These are phyloP conservation scores for Dissoconium aciculare DNA, from an alignment of 2,329 filamentous ascomycete genomes.

Conservation along the genomic window DNA sequence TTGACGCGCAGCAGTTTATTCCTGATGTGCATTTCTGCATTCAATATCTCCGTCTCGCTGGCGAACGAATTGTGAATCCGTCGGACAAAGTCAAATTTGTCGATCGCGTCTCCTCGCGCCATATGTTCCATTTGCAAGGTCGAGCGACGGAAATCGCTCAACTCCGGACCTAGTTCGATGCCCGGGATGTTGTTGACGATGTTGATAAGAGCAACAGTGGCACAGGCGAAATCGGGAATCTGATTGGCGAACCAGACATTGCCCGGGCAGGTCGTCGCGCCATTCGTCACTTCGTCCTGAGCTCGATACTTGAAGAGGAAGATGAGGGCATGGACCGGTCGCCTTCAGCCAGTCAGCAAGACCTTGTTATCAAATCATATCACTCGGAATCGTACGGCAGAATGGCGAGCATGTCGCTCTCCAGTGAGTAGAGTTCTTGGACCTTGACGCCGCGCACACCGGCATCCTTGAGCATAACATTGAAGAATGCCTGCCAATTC, in stretches of 20 bases:
- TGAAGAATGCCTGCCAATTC: slow-evolving; percentile 56
- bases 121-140: slow-evolving; percentile 55
- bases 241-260: slow-evolving; percentile 91
- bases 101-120: slow-evolving; percentile 60
- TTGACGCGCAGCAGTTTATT: slow-evolving; percentile 32
- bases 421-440: slow-evolving; percentile 61
- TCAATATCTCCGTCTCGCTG: slow-evolving; percentile 61
- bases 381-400: slow-evolving; percentile 35
- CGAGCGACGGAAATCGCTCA: slow-evolving; percentile 57
- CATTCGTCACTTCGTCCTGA: slow-evolving; percentile 35
- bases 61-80: slow-evolving; percentile 79
- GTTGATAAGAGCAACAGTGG: slow-evolving; percentile 82
- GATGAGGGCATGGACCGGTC: slow-evolving; percentile 71
- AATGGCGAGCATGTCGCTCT: slow-evolving; percentile 46
- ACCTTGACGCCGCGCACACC: slow-evolving; percentile 60
- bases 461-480: slow-evolving; percentile 64
- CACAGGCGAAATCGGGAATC: slow-evolving; percentile 74
- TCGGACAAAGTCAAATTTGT: slow-evolving; percentile 61
- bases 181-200: slow-evolving; percentile 72
- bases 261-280: slow-evolving; percentile 38
- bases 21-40: slow-evolving; percentile 50
- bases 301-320: slow-evolving; percentile 61
- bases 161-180: slow-evolving; percentile 52
- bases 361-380: slow-evolving; percentile 30
- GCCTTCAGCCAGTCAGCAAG: too few relatives aligned